Base-by-base conservation (phyloP, 202 grass and related monocot species). In the Elaeis oleifera region DNA sequence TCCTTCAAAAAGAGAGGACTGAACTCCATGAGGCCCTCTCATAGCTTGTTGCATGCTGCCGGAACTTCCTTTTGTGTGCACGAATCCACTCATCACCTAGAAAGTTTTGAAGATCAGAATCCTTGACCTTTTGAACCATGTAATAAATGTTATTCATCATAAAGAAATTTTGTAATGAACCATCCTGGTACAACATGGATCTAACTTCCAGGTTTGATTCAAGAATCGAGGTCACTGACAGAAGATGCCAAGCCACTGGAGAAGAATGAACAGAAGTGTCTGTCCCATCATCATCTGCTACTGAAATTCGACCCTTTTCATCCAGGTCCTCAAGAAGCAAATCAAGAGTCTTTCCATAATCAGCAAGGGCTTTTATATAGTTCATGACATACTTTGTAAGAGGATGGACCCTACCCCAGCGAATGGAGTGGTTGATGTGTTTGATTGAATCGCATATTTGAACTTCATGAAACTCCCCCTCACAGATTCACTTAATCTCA, bases 311-410 rank as follows among this genome's bases (percentile, higher is more conserved):
- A 20, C 67, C 11, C n/a, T 25, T 70, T 62, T 56, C 23, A 66
- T 89, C 70, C 19, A 60, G 73, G 23, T 63, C 84, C 64, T 85
- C 87, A 44, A 97, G 78, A 74, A 89, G 82, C 15, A 26, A 84
- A 74, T 92, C 79, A 59, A 97, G 85, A 67, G 88, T 84, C 71
- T 78, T 78, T 69, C 79, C 79, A 53, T 86, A 97, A 83, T 51
- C 76, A 15, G 77, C 73, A 56, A 97, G 77, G 69, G 85, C 67
- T 48, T 64, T 83, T 54, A 97, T 89, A 64, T 92, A 97, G 74
- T 97, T 97, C 92, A 92, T 97, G 23, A 97, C 92, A 89, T 97
- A 97, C 62, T 81, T 85, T 65, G 92, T 81, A 61, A 92, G 77
- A n/a, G 84, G 88, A 69, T 92, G 92, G 51, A 97, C 77, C 24